Percentiles rank a stretch among this genome's conserved stretches.
Evolutionary conservation across 805 yeast genomes (phyloP).

Genomic region (Hermanozyma aechmeae): DNA sequence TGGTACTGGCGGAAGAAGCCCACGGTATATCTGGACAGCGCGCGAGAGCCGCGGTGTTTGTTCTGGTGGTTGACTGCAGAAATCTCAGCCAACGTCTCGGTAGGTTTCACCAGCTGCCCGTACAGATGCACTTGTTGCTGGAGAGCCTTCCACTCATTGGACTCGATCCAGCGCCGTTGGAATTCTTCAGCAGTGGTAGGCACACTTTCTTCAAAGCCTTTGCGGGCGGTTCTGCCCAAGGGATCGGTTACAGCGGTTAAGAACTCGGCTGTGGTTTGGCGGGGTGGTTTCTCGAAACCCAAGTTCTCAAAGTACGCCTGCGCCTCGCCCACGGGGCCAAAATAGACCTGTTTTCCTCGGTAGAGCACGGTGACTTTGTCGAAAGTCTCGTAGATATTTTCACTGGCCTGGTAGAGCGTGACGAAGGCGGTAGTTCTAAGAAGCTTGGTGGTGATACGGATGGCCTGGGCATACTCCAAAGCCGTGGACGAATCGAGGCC

Average conservation of each 20-base stretch:
- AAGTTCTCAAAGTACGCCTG: conserved; percentile 49
- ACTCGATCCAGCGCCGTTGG: conserved; percentile 46
- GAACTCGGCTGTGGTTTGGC: conserved; percentile 67
- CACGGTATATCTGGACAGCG: conserved; percentile 34
- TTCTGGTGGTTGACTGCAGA: conserved; percentile 21
- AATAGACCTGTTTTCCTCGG: conserved; percentile 44
- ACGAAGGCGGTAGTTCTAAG: conserved; percentile 10
- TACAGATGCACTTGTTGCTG: conserved; percentile 17
- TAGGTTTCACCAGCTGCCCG: no score
- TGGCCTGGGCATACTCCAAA: conserved; percentile 20
- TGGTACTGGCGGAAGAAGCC: conserved; percentile 40
- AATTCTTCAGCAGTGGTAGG: conserved; percentile 60
- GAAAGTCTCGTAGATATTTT: conserved; percentile 19
- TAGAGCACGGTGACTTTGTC: conserved; percentile 23
- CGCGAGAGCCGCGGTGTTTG: conserved; percentile 27
- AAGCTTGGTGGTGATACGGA: conserved; percentile 15
- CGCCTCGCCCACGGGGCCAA: conserved; percentile 50
- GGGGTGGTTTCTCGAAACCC: conserved; percentile 56
- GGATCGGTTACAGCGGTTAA: conserved; percentile 65
- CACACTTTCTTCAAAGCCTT: conserved; percentile 41
- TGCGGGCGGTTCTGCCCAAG: conserved; percentile 39
- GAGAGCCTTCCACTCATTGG: conserved; percentile 20
- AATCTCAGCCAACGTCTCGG: no score
- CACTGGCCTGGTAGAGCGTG: conserved; percentile 20
- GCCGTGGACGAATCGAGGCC: conserved; percentile 27